Base-by-base conservation (phyloP, 352 stramenopile genomes). In the Elongisporangium prolatum region DNA sequence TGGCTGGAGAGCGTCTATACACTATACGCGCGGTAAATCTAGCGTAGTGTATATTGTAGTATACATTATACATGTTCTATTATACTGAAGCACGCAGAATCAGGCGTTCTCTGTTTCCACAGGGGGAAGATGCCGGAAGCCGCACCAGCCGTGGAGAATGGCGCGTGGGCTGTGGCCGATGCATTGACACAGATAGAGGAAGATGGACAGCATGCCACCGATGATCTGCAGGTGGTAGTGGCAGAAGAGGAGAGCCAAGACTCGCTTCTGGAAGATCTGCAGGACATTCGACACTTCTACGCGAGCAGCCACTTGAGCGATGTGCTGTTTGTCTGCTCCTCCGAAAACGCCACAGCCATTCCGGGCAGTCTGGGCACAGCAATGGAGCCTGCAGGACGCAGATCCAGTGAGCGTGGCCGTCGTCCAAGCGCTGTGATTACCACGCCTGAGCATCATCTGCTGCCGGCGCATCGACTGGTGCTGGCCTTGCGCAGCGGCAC, bases 281-380 rank as follows among this genome's bases (percentile, higher is more conserved):
- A 80, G 48, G 67, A 78, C 57, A 59, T 92, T 25, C 74, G 74
- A 48, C 55, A 57, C 14, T 65, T 95, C 22, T 95, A 80, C 60
- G 81, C 68, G 1, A 91, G 75, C 65, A 81, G 78, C 60, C 73
- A 91, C 57, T 57, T 93, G 20, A 95, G 85, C 56, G 85, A 95
- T 54, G 81, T 91, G 22, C 54, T 91, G 20, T 91, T 95, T 52
- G 60, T 91, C 22, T 92, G 92, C 62, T 72, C 85, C 3, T 67
- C 69, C 1, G 77, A 84, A 38, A 53, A 53, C 50, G 53, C 25
- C 1, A 49, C 13, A 49, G 40, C 16, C 14, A 21, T 13, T 24
- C 21, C 2, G 17, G 49, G 8, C n/a, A 37, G 21, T 18, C 28
- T 48, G 52, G 66, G 34, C 40, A 52, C 21, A 14, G 21, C 61